Evolutionary conservation across 1,284 basidiomycete species (phyloP), one percentile per base, ranked within the genome.

Genomic region (Sanguinoderma infundibulare): DNA sequence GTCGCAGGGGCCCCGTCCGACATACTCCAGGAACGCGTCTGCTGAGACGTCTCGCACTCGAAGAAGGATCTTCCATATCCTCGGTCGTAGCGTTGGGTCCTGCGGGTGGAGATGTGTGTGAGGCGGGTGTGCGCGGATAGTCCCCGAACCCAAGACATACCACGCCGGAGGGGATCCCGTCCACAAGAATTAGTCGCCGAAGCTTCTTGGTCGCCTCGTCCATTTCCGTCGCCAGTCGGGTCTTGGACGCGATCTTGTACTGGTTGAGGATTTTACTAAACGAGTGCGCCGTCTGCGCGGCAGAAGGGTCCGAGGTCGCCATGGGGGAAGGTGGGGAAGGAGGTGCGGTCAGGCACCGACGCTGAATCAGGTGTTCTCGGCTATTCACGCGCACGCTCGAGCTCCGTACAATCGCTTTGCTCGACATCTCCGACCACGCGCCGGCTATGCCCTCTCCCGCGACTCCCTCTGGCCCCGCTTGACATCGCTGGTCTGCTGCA

Each of bases 11-110:
- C 95, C 95, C 64, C 90, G 83, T 35, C 88, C 84, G 22, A 96
- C 92, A 75, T 93, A 95, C 69, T 86, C 79, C 47, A 96, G 79
- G 73, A 95, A 98, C 2, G 85, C 86, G 49, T 91, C 87, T 8
- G 89, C 84, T 30, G 91, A 83, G 4, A 97, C 73, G 24, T 91
- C 87, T 59, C 90, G 88, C 1, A 97, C 89, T 52, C 89, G 86
- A 42, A 98, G 80, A 40, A 98, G 83, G 55, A 98, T 90, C 77
- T 97, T 97, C 96, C 96, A 98, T 79, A 95, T 89, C 56, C 90
- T 82, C 40, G 92, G 90, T 36, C 92, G 84, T 35, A 94, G 77
- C 7, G 88, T 89, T 26, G 88, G 76, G 68, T 94, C 92, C 91
- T 94, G 53, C 54, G n/a, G 30, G 15, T 35, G 15, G 28, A 28